A percentile compares a stretch with the other conserved stretches of the same genome.
phyloP scores from a whole-genome alignment of 1,284 basidiomycete genomes.

The Boletus sp. region DNA sequence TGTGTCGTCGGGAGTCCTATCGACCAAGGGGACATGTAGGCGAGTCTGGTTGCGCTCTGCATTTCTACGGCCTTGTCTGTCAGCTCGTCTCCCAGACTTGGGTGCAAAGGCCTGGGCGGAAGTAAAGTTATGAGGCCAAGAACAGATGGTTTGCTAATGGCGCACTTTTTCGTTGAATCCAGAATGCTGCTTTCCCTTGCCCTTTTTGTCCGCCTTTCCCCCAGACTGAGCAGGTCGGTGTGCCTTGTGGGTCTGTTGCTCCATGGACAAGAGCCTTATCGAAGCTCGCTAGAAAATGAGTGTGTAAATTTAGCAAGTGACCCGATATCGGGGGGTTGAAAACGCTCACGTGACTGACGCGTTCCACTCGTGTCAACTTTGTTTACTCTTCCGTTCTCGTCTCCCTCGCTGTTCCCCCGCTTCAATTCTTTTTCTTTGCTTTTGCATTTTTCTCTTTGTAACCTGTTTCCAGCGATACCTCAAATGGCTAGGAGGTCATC shows the following conservation, averaged over 20 bases:
- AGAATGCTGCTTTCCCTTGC: slow-evolving; percentile 67
- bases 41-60: slow-evolving; percentile 94
- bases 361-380: slow-evolving; percentile 9
- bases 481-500: slow-evolving; percentile 29
- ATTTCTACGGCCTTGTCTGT: slow-evolving; percentile 85
- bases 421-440: slow-evolving; percentile 8
- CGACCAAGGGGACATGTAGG: slow-evolving; percentile 94
- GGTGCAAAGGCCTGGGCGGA: slow-evolving; percentile 84
- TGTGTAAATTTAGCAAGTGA: slow-evolving; percentile 13
- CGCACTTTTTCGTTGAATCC: slow-evolving; percentile 89
- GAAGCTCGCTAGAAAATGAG: background rate
- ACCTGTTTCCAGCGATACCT: slow-evolving; percentile 18
- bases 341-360: slow-evolving; percentile 32
- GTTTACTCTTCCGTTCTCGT: slow-evolving; percentile 13
- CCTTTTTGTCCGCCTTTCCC: slow-evolving; percentile 74
- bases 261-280: slow-evolving; percentile 42
- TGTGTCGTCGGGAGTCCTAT: slow-evolving; percentile 89
- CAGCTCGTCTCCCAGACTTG: slow-evolving; percentile 83
- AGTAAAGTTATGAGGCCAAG: background rate
- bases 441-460: slow-evolving; percentile 13
- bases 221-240: slow-evolving; percentile 76
- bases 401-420: slow-evolving; percentile 1
- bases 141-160: background rate
- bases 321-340: slow-evolving; percentile 18
- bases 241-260: slow-evolving; percentile 70